Percentiles rank a stretch among this genome's conserved stretches.
phyloP scores from a whole-genome alignment of 352 stramenopile species.

The Globisporangium okanoganense region DNA sequence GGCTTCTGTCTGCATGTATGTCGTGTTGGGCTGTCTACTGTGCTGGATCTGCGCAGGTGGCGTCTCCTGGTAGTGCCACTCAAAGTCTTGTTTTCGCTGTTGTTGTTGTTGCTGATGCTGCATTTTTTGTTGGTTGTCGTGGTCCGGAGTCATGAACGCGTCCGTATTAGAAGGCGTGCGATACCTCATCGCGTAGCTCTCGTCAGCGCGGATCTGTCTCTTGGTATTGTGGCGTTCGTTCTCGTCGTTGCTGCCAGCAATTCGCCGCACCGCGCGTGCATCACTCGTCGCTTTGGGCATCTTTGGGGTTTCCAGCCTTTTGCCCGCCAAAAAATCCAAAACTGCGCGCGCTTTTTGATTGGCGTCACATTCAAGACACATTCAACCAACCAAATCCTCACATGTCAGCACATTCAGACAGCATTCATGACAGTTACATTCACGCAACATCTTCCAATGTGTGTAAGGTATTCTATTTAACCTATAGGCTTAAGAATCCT shows the following conservation, averaged over 20 bases:
- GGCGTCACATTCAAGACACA: neutral
- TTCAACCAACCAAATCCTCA: no score
- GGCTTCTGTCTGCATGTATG: neutral
- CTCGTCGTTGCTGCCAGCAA: neutral
- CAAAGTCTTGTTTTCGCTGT: neutral
- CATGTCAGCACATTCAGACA: no score
- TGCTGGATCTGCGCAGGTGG: slow-evolving; percentile 13
- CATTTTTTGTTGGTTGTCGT: neutral
- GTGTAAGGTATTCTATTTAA: no score
- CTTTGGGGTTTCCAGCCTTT: no score
- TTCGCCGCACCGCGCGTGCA: neutral
- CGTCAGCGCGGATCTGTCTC: neutral
- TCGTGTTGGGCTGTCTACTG: neutral
- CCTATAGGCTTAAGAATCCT: no score
- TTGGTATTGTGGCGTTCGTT: neutral
- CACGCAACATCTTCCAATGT: no score
- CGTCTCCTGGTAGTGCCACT: slow-evolving; percentile 19
- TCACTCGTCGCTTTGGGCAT: neutral
- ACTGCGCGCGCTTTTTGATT: slow-evolving; percentile 3
- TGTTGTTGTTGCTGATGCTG: neutral
- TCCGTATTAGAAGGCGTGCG: neutral
- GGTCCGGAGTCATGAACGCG: slow-evolving; percentile 11
- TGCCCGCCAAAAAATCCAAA: neutral
- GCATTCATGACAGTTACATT: no score
- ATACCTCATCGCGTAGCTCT: slow-evolving; percentile 1